Percentiles rank a stretch among this genome's conserved stretches.
These are phyloP conservation scores for Boletus sp. DNA, from an alignment of 768 basidiomycete genomes.

Conservation along the genomic window DNA sequence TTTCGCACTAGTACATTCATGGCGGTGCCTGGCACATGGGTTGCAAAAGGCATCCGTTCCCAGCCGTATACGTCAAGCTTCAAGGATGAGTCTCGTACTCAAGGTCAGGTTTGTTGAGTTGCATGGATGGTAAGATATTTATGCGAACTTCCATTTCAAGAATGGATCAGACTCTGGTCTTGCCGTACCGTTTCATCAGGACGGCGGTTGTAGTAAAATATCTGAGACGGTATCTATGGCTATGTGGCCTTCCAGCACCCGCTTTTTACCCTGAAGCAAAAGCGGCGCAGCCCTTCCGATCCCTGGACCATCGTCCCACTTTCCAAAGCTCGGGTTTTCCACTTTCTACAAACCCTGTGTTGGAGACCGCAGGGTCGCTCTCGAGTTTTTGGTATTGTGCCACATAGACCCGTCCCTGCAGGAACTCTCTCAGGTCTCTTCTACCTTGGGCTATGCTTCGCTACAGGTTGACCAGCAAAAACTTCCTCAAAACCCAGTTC, in stretches of 20 bases:
- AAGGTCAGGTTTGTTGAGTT: background rate
- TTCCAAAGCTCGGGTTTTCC: background rate
- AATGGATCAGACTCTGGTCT: background rate
- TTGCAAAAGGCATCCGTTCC: too few relatives aligned
- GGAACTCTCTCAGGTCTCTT: constrained; percentile 1
- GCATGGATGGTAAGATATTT: background rate
- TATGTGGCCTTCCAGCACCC: background rate
- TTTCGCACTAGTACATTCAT: background rate
- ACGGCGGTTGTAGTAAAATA: background rate
- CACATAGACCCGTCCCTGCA: background rate
- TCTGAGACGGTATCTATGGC: too few relatives aligned
- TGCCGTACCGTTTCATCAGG: background rate
- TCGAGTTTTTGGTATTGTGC: background rate
- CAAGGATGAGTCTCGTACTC: background rate
- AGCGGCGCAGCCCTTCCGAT: background rate
- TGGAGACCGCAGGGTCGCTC: background rate
- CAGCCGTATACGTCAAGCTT: too few relatives aligned
- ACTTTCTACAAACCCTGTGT: background rate
- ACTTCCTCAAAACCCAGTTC: background rate
- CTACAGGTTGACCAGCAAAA: background rate
- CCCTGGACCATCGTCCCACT: background rate
- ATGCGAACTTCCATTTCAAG: background rate
- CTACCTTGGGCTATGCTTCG: background rate
- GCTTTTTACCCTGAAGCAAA: background rate
- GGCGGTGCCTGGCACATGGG: background rate